phyloP scores from a whole-genome alignment of 805 yeast species.

The Sugiyamaella valdiviana region DNA sequence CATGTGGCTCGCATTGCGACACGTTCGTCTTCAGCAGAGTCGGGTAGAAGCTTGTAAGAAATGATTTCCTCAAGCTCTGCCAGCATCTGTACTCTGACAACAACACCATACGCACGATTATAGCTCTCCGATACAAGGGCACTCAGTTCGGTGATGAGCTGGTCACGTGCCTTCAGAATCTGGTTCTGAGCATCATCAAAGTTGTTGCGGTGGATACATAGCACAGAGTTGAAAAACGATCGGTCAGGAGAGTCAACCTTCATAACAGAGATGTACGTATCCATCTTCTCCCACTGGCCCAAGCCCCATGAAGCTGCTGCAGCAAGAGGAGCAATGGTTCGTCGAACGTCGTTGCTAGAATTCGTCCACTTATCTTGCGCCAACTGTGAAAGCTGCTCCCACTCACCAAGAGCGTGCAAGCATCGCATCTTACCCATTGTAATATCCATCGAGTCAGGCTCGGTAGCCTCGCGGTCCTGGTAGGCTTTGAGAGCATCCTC shows the following conservation, averaged over 20 bases:
- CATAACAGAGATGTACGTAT: slow-evolving; percentile 82
- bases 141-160: slow-evolving; percentile 85
- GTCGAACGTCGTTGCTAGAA: slow-evolving; percentile 63
- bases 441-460: slow-evolving; percentile 64
- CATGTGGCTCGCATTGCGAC: slow-evolving; percentile 80
- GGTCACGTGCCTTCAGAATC: slow-evolving; percentile 78
- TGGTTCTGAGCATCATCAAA: slow-evolving; percentile 75
- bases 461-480: slow-evolving; percentile 59
- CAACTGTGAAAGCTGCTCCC: slow-evolving; percentile 85
- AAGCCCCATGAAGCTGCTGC: slow-evolving; percentile 99
- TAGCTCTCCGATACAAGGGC: slow-evolving; percentile 94
- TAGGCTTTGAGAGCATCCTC: slow-evolving; percentile 94
- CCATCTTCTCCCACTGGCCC: slow-evolving; percentile 96
- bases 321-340: slow-evolving; percentile 91
- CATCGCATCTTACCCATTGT: slow-evolving; percentile 98
- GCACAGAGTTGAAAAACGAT: slow-evolving; percentile 88
- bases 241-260: slow-evolving; percentile 88
- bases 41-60: slow-evolving; percentile 77
- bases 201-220: slow-evolving; percentile 77
- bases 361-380: slow-evolving; percentile 82
- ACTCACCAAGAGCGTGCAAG: slow-evolving; percentile 96
- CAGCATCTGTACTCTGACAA: slow-evolving; percentile 93
- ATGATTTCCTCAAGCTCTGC: slow-evolving; percentile 96
- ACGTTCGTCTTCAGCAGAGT: slow-evolving; percentile 68
- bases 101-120: slow-evolving; percentile 93